phyloP scores from a whole-genome alignment of 805 yeast species.

The Metschnikowia matae region DNA sequence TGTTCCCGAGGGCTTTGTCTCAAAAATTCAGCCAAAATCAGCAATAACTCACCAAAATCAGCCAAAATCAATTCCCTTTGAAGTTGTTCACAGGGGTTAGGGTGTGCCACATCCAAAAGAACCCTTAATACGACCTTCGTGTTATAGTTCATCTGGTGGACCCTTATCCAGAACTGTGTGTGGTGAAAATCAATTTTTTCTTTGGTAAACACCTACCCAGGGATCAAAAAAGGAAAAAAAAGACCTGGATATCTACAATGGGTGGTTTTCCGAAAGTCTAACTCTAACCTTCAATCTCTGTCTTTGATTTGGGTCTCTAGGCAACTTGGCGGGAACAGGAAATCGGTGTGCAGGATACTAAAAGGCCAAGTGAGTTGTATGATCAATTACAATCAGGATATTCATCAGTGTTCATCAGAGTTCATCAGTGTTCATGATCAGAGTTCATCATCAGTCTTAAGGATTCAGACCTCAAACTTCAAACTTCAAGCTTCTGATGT shows the following conservation, averaged over 20 bases:
- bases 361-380: no score
- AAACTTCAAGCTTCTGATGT: no score
- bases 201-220: not conserved
- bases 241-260: not conserved
- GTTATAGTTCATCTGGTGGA: not conserved
- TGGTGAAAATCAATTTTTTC: not conserved
- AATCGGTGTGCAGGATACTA: no score
- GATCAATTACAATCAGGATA: no score
- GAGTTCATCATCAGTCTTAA: no score
- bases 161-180: not conserved
- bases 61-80: no score
- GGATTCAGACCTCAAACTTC: no score
- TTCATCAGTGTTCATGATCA: no score
- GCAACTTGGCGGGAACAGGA: not conserved
- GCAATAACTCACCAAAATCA: not conserved
- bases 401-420: no score
- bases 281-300: not conserved
- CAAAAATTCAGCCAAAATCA: not conserved
- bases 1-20: not conserved
- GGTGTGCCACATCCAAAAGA: no score
- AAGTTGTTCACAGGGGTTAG: no score
- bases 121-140: no score
- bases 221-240: not conserved
- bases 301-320: not conserved
- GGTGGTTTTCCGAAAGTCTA: not conserved